Evolutionary conservation across 2,329 filamentous ascomycete genomes (phyloP), one percentile per base, ranked within the genome.

Genomic region (Diplocarpon rosae): DNA sequence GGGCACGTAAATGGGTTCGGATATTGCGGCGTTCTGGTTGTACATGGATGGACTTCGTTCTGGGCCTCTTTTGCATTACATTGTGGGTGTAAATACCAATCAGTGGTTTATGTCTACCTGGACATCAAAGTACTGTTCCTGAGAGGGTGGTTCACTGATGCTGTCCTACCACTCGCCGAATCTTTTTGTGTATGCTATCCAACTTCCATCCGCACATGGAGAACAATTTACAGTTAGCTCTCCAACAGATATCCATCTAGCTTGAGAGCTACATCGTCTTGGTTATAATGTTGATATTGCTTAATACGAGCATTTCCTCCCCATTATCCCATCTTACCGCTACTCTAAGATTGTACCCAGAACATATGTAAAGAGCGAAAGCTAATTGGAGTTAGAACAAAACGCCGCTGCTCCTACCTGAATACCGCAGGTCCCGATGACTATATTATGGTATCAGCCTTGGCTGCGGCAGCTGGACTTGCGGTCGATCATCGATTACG

Each of bases 31-130:
- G 35, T 48, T 39, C 15, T 11, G 33, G 39, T 31, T 46, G 38
- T 17, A 34, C 28, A 16, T 38, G 13, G 39, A 35, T 11, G 32
- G 43, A 32, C 20, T 31, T 11, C 14, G 13, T 32, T 32, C 41
- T 29, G n/a, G 9, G 34, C 15, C 34, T 32, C 14, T 33, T 40
- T 14, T 30, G 24, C 15, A 27, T 29, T 32, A 16, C n/a, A 12
- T 14, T n/a, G 30, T 33, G 10, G 32, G 32, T 45, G 43, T 45
- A 45, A 28, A 39, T 45, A 45, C 38, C 38, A 45, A 35, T 24
- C 38, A 36, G 31, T 30, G 36, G 24, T 17, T 37, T 32, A 15
- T 32, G 12, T 32, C n/a, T 30, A n/a, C 11, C 17, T 15, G 5
- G 28, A 11, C 20, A 2, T 9, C 15, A 13, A 34, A 14, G n/a